phyloP scores from a whole-genome alignment of 2,329 filamentous ascomycete species.

The Trichoderma citrinoviride region DNA sequence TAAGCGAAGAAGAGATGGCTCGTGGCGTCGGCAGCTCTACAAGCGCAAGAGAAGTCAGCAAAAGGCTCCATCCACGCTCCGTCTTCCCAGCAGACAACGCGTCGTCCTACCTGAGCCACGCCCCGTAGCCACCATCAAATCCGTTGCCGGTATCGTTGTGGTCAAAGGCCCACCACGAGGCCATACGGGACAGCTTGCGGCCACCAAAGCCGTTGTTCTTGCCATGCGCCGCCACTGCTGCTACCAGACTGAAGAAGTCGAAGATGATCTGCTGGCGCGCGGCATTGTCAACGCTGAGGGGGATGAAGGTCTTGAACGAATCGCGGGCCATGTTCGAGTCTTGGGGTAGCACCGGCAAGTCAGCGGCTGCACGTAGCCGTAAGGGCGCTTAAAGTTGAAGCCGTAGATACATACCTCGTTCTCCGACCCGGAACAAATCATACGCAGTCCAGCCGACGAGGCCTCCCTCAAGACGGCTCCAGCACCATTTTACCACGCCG shows the following conservation, averaged over 20 bases:
- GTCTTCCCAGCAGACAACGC: neutral
- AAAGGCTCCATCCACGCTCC: neutral
- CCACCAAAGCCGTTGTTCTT: constrained; percentile 92
- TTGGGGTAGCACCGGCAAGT: constrained; percentile 37
- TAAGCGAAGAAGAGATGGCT: constrained; percentile 99
- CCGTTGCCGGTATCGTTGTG: constrained; percentile 82
- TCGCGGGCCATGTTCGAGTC: constrained; percentile 90
- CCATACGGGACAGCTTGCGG: constrained; percentile 89
- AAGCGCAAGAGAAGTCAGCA: constrained; percentile 9
- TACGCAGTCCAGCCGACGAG: constrained; percentile 97
- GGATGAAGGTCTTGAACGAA: constrained; percentile 95
- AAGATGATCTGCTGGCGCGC: constrained; percentile 86
- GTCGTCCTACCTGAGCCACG: constrained; percentile 69
- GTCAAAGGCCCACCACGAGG: constrained; percentile 98
- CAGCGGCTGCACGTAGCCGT: neutral
- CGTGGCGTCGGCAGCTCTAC: constrained; percentile 86
- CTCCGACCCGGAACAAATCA: constrained; percentile 90
- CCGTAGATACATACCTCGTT: constrained; percentile 63
- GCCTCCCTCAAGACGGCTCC: constrained; percentile 86
- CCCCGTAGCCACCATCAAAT: constrained; percentile 90
- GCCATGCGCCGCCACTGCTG: constrained; percentile 86
- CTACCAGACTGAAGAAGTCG: constrained; percentile 91
- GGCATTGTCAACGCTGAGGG: constrained; percentile 84
- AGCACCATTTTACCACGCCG: constrained; percentile 97
- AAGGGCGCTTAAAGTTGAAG: neutral